Percentiles rank a stretch among this genome's conserved stretches.
These are phyloP conservation scores for Hortiboletus rubellus DNA, from an alignment of 1,284 basidiomycete genomes.

Conservation along the genomic window DNA sequence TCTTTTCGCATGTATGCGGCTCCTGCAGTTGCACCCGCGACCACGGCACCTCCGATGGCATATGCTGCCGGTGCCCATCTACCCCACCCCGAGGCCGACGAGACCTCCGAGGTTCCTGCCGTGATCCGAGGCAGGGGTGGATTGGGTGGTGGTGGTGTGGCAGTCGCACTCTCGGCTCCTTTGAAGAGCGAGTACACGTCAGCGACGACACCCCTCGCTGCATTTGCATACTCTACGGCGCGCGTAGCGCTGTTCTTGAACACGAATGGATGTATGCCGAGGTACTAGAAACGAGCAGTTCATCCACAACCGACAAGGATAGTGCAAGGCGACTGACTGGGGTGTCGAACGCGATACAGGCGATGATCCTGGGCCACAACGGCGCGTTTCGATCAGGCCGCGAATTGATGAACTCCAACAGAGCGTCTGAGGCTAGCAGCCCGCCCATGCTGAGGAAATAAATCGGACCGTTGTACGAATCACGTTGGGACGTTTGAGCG, in stretches of 20 bases:
- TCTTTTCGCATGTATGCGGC: slow-evolving; percentile 78
- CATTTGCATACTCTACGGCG: slow-evolving; percentile 69
- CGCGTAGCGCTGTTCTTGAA: slow-evolving; percentile 86
- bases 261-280: slow-evolving; percentile 83
- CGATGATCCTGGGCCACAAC: slow-evolving; percentile 82
- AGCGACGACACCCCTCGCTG: slow-evolving; percentile 61
- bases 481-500: neutral
- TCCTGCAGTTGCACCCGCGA: slow-evolving; percentile 86
- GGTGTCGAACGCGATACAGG: slow-evolving; percentile 87
- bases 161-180: slow-evolving; percentile 41
- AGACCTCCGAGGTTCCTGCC: slow-evolving; percentile 23
- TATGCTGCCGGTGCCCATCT: slow-evolving; percentile 67
- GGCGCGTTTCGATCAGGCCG: slow-evolving; percentile 62
- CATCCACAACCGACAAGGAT: neutral
- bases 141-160: slow-evolving; percentile 29
- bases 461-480: neutral
- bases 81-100: slow-evolving; percentile 44
- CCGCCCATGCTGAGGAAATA: slow-evolving; percentile 77
- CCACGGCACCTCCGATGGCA: slow-evolving; percentile 64
- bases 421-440: slow-evolving; percentile 81
- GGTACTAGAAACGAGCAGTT: slow-evolving; percentile 53
- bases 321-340: slow-evolving; percentile 56
- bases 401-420: slow-evolving; percentile 69
- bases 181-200: slow-evolving; percentile 53
- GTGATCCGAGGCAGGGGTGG: slow-evolving; percentile 29